Evolutionary conservation across 495 filamentous ascomycete genomes (phyloP).

Genomic region (Hypoxylon intermedium): DNA sequence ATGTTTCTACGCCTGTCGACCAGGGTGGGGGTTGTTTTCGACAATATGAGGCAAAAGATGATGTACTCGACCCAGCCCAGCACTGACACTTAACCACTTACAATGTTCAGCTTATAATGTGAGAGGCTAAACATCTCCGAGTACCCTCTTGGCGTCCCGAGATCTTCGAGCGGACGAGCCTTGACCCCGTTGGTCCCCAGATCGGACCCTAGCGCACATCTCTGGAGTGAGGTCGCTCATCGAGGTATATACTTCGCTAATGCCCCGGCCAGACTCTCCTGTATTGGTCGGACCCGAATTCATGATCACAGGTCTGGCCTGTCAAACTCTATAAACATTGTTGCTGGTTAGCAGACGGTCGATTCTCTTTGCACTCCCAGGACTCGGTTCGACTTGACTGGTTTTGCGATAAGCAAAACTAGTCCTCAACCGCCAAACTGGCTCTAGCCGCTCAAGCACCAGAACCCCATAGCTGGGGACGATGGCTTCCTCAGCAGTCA

Average conservation of each 20-base stretch:
- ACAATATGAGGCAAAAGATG: constrained; percentile 32
- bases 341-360: constrained; percentile 14
- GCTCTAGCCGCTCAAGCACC: constrained; percentile 48
- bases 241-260: constrained; percentile 36
- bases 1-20: constrained; percentile 30
- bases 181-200: constrained; percentile 36
- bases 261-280: constrained; percentile 7
- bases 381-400: constrained; percentile 7
- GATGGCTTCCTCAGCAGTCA: constrained; percentile 51
- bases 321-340: not conserved
- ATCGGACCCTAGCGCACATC: constrained; percentile 38
- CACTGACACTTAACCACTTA: constrained; percentile 39
- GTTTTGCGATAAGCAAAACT: constrained; percentile 28
- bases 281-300: not conserved
- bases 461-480: constrained; percentile 46
- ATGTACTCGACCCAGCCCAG: constrained; percentile 35
- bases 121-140: constrained; percentile 29
- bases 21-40: constrained; percentile 27
- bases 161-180: constrained; percentile 35
- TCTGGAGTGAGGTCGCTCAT: constrained; percentile 22
- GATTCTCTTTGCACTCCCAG: constrained; percentile 6
- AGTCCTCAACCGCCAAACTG: constrained; percentile 40
- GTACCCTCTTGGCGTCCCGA: constrained; percentile 32
- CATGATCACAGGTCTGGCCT: constrained; percentile 10
- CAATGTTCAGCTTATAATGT: constrained; percentile 33